Evolutionary conservation across 805 yeast species (phyloP).

Genomic region (Candida krabiensis): DNA sequence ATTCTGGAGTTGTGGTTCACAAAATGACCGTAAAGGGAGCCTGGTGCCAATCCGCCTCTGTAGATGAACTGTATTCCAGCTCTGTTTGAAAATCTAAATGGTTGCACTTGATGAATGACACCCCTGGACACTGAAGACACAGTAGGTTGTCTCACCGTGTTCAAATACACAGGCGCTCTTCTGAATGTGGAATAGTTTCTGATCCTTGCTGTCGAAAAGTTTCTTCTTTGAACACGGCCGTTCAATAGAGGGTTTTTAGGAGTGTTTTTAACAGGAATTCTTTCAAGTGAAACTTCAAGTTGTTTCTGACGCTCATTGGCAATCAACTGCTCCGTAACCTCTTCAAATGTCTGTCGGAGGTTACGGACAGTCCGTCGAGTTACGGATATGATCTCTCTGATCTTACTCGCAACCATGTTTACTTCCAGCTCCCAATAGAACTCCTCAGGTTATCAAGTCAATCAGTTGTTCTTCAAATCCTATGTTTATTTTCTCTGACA

Average conservation of each 20-base stretch:
- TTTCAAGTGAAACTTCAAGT: constrained; percentile 28
- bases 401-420: constrained; percentile 32
- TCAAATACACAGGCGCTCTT: constrained; percentile 6
- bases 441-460: too few species aligned
- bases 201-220: constrained; percentile 25
- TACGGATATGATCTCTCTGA: constrained; percentile 46
- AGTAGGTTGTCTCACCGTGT: constrained; percentile 9
- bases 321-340: constrained; percentile 39
- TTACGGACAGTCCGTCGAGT: constrained; percentile 48
- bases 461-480: too few species aligned
- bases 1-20: constrained; percentile 37
- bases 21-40: constrained; percentile 36
- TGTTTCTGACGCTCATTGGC: constrained; percentile 33
- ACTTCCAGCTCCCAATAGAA: not conserved
- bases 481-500: too few species aligned
- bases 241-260: constrained; percentile 23
- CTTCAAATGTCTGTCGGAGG: constrained; percentile 47
- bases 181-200: constrained; percentile 18
- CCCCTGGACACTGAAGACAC: constrained; percentile 18
- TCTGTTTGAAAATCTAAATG: constrained; percentile 26
- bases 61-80: constrained; percentile 18
- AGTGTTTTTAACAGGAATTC: constrained; percentile 40
- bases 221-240: constrained; percentile 21
- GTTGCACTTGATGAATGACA: constrained; percentile 28
- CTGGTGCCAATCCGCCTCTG: constrained; percentile 28